These are phyloP conservation scores for Wickerhamomyces mucosus DNA, from an alignment of 805 yeast species.

Conservation along the genomic window DNA sequence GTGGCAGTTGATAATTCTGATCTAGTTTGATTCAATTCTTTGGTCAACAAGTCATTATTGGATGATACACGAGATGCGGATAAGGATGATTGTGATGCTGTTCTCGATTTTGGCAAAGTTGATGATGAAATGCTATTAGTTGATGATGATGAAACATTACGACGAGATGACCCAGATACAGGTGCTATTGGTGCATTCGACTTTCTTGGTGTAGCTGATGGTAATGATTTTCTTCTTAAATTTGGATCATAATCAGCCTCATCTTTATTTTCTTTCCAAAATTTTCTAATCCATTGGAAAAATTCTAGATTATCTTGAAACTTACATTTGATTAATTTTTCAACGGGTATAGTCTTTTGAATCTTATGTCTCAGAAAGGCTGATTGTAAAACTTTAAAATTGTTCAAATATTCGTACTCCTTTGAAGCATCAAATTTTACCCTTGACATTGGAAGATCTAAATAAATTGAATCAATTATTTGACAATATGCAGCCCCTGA, in stretches of 20 bases:
- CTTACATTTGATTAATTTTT: constrained; percentile 72
- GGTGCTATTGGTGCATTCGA: neutral
- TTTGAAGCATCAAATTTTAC: constrained; percentile 63
- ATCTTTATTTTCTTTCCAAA: constrained; percentile 71
- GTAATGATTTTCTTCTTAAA: constrained; percentile 36
- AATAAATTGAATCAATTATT: constrained; percentile 74
- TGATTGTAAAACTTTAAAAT: constrained; percentile 80
- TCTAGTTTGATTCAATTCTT: constrained; percentile 39
- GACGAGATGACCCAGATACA: constrained; percentile 4
- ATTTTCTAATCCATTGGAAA: constrained; percentile 81
- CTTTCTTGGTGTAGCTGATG: constrained; percentile 5
- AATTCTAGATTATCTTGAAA: constrained; percentile 93
- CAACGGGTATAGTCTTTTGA: constrained; percentile 71
- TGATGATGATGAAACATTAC: constrained; percentile 8
- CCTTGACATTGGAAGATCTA: constrained; percentile 72
- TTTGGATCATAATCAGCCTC: constrained; percentile 64
- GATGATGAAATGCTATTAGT: constrained; percentile 1
- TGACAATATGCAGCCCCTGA: constrained; percentile 94
- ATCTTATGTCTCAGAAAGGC: constrained; percentile 66
- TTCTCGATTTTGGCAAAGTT: constrained; percentile 8
- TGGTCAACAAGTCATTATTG: constrained; percentile 24
- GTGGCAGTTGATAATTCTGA: constrained; percentile 29
- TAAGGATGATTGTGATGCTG: constrained; percentile 14
- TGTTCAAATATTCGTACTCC: constrained; percentile 70
- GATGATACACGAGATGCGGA: constrained; percentile 18